Base-by-base conservation (phyloP, 331 rosid species). In the Pyrus hybrid region DNA sequence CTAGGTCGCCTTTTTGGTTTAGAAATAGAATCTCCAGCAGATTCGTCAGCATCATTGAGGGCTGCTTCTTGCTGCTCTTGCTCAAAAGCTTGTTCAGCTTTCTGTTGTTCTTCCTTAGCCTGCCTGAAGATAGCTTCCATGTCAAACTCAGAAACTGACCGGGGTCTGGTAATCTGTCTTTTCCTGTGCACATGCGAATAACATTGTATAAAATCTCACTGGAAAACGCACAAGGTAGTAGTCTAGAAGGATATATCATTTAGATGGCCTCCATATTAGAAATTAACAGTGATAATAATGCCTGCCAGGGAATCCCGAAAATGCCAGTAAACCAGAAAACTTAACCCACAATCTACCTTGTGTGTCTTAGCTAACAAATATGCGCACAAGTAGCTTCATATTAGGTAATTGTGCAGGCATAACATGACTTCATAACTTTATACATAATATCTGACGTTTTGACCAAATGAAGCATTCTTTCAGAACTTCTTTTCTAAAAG, bases 41-140 rank as follows among this genome's bases (percentile, higher is more conserved):
- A 78, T 58, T 80, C 67, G 28, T 62, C 41, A 78, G 71, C 63
- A 73, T 76, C 78, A 51, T 77, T 79, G 72, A 77, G 65, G 33
- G 49, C 53, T 30, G 54, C 67, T 28, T 73, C 75, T 81, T 79
- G 81, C 80, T 87, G 85, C 82, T 90, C 88, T 83, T 88, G 93
- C 83, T 86, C 78, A 74, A 91, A 91, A 74, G 88, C 92, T 79
- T 22, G 76, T 79, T 90, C 93, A 77, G 76, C 70, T 63, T 85
- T 88, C 79, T 85, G 90, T 86, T 94, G 99, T 74, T 86, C 91
- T 76, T 88, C 93, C 82, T 88, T 90, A 58, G 86, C 96, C 82
- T 85, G 86, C 80, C 63, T 86, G 78, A 87, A 94, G 68, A 92
- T 35, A 16, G 86, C 91, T 77, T 88, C 95, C 86, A 90, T 92